Base-by-base conservation (phyloP, 768 basidiomycete genomes). In the Candolleomyces aberdarensis region DNA sequence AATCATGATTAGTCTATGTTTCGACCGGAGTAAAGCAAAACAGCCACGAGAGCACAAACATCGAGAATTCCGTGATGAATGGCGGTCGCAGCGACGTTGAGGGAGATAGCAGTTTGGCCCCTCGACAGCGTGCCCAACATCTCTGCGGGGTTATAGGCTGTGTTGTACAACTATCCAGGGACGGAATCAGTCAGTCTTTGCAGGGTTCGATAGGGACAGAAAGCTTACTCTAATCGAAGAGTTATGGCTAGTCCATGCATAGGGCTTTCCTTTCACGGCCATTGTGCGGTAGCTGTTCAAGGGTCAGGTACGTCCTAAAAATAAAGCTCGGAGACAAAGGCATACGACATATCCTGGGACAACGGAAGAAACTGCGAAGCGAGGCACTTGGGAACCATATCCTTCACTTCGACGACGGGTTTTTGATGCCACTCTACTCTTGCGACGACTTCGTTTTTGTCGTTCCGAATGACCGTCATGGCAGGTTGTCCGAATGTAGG, bases 21-120 rank as follows among this genome's bases (percentile, higher is more conserved):
- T 43, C 60, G n/a, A 11, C 60, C 60, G 5, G 60, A 61, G 20
- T 61, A 61, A 3, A 61, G 56, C n/a, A 61, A 32, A 11, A 57
- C 11, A 5, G 60, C 9, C 31, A 61, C 56, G 7, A 61, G 17
- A 9, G 57, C 60, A 26, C 47, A 57, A 13, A 57, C 56, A 9
- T 61, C 60, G 7, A 61, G 48, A 14, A 61, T 40, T 32, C 60
- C 60, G 11, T 31, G 19, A 47, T 61, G 60, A 43, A 61, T 52
- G 1, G 47, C 60, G 15, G 56, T 47, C 15, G 56, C 55, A 15
- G 60, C 56, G 6, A 61, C 60, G 20, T 57, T 61, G 14, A 61
- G 36, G 22, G 26, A 36, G 26, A 61, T 22, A 14, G 55, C 31
- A n/a, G 54, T 57, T 8, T 46, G 47, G 5, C 20, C 32, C n/a